Evolutionary conservation across 2,329 filamentous ascomycete species (phyloP), one percentile per base, ranked within the genome.

Genomic region (Amesomyces nigricolor): DNA sequence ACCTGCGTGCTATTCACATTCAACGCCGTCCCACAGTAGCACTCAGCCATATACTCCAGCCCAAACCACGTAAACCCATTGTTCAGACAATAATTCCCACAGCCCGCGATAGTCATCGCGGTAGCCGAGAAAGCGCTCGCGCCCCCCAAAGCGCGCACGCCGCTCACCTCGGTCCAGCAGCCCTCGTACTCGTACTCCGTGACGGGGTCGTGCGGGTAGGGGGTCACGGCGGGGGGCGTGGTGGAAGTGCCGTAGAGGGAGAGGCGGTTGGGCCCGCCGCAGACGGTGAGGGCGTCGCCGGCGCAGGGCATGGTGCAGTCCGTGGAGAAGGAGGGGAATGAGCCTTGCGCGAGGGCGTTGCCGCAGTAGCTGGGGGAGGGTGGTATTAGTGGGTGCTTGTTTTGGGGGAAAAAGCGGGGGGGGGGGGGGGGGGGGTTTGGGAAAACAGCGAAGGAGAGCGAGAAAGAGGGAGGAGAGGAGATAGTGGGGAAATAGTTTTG

Each of bases 21-120:
- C 10, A 65, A 45, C 17, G 38, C 54, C 26, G 59, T 49, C 3
- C 64, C 66, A 37, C 66, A 68, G 47, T 48, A 64, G 52, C 63
- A 64, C 56, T 64, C 61, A 19, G 55, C 48, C 17, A 29, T 37
- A 29, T 63, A 63, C 58, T 64, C 61, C n/a, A 59, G 43, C 0
- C 63, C 63, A 16, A 61, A 64, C 46, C 37, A 53, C 4, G 32
- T 19, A 40, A 56, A 63, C 5, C 61, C 62, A 1, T 19, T 53
- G 48, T 63, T 54, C 13, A 53, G 42, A 51, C 63, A 64, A 47
- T 54, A 62, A 13, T 44, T 16, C 17, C 37, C 61, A 51, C 62
- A 63, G 14, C 29, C 47, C 2, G 45, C 40, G n/a, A 58, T 14
- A 1, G 59, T 64, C 61, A 63, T 61, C 17, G 6, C 46, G 3